Evolutionary conservation across 2,329 filamentous ascomycete genomes (phyloP), one percentile per base, ranked within the genome.

Genomic region (Cladosporium austrohemisphaericum): DNA sequence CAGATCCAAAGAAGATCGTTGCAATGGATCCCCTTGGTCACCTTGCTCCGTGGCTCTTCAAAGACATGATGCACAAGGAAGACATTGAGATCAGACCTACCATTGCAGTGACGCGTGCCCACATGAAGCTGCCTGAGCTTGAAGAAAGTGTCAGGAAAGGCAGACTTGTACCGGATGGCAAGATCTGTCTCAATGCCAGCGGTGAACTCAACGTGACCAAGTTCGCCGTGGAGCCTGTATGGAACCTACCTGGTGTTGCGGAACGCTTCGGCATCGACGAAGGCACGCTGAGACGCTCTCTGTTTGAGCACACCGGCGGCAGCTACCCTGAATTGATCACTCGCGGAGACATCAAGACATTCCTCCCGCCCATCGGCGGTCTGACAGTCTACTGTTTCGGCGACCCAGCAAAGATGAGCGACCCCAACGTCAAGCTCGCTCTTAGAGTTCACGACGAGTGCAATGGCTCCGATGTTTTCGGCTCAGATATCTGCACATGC

Each of bases 291-390:
- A 84, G 93, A 55, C 81, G 92, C 53, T 86, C 88, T 1, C 74
- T 98, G 19, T 97, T 97, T 65, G 93, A 97, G 65, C 87, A 96
- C 62, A 97, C 91, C 1, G 93, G 93, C 49, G 93, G 93, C 49
- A 95, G 88, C 57, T 98, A 95, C 69, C 93, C 93, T 2, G 93
- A 98, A 75, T 77, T 97, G 54, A 96, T 98, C 65, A 98, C 93
- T 13, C 83, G 93, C 50, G 83, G 84, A 36, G 93, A 97, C 64
- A 91, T 97, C 71, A 97, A 98, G 71, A 74, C 95, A 36, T 98
- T 97, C 72, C 73, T 97, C 36, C 93, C 93, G 25, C 93, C 93
- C 3, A 97, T 98, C 66, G 93, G 91, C 50, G 93, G 92, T 7
- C 73, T 97, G 58, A 97, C 93, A 0, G 93, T 97, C 7, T 97